Percentiles rank a stretch among this genome's conserved stretches.
These are phyloP conservation scores for Porogramme epimiltina DNA, from an alignment of 1,284 basidiomycete species.

Conservation along the genomic window DNA sequence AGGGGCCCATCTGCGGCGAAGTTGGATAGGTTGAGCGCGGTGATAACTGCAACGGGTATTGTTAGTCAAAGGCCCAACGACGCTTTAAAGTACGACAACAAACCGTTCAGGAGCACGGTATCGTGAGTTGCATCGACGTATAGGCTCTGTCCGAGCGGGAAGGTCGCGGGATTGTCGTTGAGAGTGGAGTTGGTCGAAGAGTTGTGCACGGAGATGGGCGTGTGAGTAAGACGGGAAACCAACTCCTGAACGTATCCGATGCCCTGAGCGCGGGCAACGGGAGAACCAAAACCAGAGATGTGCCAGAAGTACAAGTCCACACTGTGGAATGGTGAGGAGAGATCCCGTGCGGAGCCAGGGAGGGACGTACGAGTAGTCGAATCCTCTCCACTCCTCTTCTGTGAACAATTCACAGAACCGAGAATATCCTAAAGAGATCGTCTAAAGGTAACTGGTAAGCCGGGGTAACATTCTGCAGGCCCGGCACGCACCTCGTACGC, in stretches of 20 bases:
- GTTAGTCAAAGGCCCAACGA: neutral
- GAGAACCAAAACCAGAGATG: slow-evolving; percentile 79
- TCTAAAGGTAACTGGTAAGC: slow-evolving; percentile 44
- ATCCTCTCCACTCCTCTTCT: slow-evolving; percentile 87
- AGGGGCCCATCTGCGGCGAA: slow-evolving; percentile 71
- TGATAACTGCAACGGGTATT: slow-evolving; percentile 48
- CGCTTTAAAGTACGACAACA: slow-evolving; percentile 16
- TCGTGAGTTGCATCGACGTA: slow-evolving; percentile 90
- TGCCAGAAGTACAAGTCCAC: slow-evolving; percentile 49
- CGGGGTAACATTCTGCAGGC: too few relatives aligned
- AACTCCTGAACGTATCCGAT: slow-evolving; percentile 86
- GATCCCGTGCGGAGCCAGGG: neutral
- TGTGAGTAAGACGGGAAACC: slow-evolving; percentile 77
- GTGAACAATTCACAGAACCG: slow-evolving; percentile 91
- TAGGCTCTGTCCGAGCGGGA: slow-evolving; percentile 80
- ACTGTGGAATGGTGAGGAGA: slow-evolving; percentile 19
- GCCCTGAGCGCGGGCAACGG: slow-evolving; percentile 78
- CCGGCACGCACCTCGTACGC: slow-evolving; percentile 80
- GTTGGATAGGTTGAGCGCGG: slow-evolving; percentile 73
- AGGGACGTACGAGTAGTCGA: slow-evolving; percentile 72
- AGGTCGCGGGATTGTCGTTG: slow-evolving; percentile 66
- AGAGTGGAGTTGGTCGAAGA: slow-evolving; percentile 82
- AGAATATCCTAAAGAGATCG: slow-evolving; percentile 87
- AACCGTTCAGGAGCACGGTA: slow-evolving; percentile 79
- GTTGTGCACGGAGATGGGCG: slow-evolving; percentile 67